Percentiles rank a stretch among this genome's conserved stretches.
phyloP scores from a whole-genome alignment of 176 grass and related monocot genomes.

The Elymus sibiricus region DNA sequence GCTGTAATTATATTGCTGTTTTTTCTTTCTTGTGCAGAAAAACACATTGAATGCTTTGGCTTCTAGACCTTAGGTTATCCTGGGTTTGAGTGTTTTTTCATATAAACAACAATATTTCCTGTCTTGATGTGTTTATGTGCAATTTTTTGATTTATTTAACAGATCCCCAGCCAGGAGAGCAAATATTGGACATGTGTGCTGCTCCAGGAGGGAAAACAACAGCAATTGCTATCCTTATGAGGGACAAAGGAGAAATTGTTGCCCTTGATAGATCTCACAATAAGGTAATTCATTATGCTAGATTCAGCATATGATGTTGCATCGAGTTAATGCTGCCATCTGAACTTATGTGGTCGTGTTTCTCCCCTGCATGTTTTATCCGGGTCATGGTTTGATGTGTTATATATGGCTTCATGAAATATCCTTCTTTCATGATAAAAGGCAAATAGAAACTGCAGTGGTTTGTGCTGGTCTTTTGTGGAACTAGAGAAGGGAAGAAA shows the following conservation, averaged over 20 bases:
- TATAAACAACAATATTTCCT: neutral
- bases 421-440: neutral
- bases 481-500: neutral
- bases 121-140: conserved; percentile 4
- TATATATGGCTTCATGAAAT: conserved; percentile 16
- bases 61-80: neutral
- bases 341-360: neutral
- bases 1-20: neutral
- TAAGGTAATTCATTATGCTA: conserved; percentile 54
- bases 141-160: conserved; percentile 23
- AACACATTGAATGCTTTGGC: neutral
- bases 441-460: neutral
- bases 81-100: neutral
- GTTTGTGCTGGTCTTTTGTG: neutral
- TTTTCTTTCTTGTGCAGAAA: neutral
- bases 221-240: conserved; percentile 94
- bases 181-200: conserved; percentile 95
- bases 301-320: conserved; percentile 9
- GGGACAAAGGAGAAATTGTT: conserved; percentile 74
- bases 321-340: neutral
- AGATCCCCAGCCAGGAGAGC: conserved; percentile 92
- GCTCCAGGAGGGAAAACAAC: conserved; percentile 98
- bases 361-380: neutral
- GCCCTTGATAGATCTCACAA: conserved; percentile 99
- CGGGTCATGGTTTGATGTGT: conserved; percentile 9